These are phyloP conservation scores for Grosmannia huntii DNA, from an alignment of 2,329 filamentous ascomycete genomes.

Conservation along the genomic window DNA sequence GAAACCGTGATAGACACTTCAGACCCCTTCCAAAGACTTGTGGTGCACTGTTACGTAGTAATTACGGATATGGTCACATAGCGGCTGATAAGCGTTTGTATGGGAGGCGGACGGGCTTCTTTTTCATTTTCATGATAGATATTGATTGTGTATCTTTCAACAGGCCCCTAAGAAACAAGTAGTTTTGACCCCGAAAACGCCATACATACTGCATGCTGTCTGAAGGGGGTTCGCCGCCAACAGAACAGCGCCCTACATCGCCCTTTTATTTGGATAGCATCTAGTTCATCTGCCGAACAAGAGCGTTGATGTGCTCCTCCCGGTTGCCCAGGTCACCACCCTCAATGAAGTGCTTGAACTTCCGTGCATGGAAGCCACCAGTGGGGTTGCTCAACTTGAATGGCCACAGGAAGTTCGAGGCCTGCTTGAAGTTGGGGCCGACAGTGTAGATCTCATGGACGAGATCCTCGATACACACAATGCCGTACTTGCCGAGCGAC, in stretches of 20 bases:
- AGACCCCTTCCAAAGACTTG: too few relatives aligned
- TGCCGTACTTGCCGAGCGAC: conserved; percentile 93
- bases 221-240: conserved; percentile 14
- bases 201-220: not conserved
- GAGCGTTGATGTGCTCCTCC: conserved; percentile 92
- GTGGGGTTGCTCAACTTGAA: conserved; percentile 99
- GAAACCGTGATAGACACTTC: not conserved
- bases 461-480: conserved; percentile 98
- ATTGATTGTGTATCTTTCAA: conserved; percentile 1
- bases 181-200: not conserved
- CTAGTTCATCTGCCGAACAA: conserved; percentile 99
- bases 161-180: not conserved
- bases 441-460: conserved; percentile 99
- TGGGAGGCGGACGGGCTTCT: not conserved
- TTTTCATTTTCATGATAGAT: not conserved
- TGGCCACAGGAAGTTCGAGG: conserved; percentile 98
- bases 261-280: not conserved
- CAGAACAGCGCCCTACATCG: conserved; percentile 11
- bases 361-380: conserved; percentile 89
- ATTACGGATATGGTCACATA: too few relatives aligned
- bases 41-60: too few relatives aligned
- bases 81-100: not conserved
- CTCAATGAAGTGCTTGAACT: conserved; percentile 99
- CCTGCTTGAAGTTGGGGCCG: conserved; percentile 99
- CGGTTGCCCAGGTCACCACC: conserved; percentile 98